These are phyloP conservation scores for Acanthamoeba polyphaga DNA, from an alignment of 208 protist species.

Conservation along the genomic window DNA sequence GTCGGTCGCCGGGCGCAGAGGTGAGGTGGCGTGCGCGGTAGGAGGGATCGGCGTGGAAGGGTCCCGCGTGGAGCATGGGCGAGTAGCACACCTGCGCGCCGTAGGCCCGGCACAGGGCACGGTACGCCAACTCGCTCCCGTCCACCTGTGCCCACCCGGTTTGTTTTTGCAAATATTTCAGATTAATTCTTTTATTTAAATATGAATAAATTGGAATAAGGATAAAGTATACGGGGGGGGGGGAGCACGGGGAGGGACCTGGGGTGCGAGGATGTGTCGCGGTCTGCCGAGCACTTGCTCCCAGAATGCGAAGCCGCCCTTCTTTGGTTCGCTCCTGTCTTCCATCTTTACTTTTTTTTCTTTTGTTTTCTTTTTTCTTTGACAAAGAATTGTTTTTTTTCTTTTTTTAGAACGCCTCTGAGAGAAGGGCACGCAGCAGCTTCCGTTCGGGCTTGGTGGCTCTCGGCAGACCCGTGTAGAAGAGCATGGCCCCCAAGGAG, in stretches of 20 bases:
- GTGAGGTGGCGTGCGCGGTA: conserved; percentile 13
- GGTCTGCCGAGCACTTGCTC: background rate
- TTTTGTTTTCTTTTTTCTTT: too few relatives aligned
- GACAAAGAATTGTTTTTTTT: too few relatives aligned
- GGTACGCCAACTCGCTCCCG: conserved; percentile 81
- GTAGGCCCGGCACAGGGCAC: conserved; percentile 81
- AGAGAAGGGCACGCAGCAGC: too few relatives aligned
- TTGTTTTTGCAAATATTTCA: background rate
- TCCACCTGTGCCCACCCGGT: conserved; percentile 78
- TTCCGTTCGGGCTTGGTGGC: too few relatives aligned
- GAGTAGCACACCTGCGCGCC: conserved; percentile 83
- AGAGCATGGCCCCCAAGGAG: too few relatives aligned
- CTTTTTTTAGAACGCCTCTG: too few relatives aligned
- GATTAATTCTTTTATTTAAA: conserved; percentile 17
- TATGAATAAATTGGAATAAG: background rate
- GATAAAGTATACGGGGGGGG: background rate
- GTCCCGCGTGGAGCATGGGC: conserved; percentile 83
- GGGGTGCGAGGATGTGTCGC: conserved; percentile 1
- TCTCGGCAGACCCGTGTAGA: too few relatives aligned
- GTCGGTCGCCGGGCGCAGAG: conserved; percentile 83
- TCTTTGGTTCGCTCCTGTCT: too few relatives aligned
- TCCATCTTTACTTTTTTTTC: too few relatives aligned
- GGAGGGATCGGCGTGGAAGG: background rate
- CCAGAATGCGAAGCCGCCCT: background rate
- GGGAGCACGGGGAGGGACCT: background rate